Conservation (phyloP, 768 basidiomycete species). For the Symmetrospora coprosmae region DNA sequence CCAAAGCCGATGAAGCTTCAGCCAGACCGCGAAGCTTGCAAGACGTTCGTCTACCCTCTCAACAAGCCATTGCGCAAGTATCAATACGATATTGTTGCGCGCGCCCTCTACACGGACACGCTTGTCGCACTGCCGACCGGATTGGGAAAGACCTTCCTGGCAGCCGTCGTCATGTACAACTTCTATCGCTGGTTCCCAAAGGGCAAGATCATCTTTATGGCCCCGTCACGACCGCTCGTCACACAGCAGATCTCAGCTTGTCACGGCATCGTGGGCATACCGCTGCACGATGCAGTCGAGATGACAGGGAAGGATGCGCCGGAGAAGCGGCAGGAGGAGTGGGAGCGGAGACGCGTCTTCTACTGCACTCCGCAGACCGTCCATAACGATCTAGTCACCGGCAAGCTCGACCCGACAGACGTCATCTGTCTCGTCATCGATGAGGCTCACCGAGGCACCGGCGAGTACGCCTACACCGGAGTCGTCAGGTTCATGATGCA, state of each 20-base stretch:
- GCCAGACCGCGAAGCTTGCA: constrained; percentile 61
- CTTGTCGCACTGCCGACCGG: constrained; percentile 91
- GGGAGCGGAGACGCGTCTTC: constrained; percentile 31
- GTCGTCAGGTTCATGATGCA: constrained; percentile 80
- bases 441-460: constrained; percentile 78
- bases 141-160: constrained; percentile 93
- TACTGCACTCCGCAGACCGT: constrained; percentile 53
- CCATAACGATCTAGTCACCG: constrained; percentile 62
- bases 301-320: constrained; percentile 62
- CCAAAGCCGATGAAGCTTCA: constrained; percentile 67
- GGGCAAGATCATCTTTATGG: constrained; percentile 84
- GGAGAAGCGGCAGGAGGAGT: constrained; percentile 44
- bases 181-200: constrained; percentile 78
- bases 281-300: constrained; percentile 67
- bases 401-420: constrained; percentile 60
- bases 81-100: constrained; percentile 79
- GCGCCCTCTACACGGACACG: constrained; percentile 78
- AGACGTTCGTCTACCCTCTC: constrained; percentile 80
- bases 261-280: constrained; percentile 83
- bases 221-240: constrained; percentile 90
- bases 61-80: constrained; percentile 81
- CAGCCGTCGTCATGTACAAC: constrained; percentile 71
- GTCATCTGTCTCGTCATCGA: constrained; percentile 81
- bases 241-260: constrained; percentile 89
- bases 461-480: constrained; percentile 77